Percentiles rank a stretch among this genome's conserved stretches.
phyloP scores from a whole-genome alignment of 2,329 filamentous ascomycete genomes.

The Penicillium sp. region DNA sequence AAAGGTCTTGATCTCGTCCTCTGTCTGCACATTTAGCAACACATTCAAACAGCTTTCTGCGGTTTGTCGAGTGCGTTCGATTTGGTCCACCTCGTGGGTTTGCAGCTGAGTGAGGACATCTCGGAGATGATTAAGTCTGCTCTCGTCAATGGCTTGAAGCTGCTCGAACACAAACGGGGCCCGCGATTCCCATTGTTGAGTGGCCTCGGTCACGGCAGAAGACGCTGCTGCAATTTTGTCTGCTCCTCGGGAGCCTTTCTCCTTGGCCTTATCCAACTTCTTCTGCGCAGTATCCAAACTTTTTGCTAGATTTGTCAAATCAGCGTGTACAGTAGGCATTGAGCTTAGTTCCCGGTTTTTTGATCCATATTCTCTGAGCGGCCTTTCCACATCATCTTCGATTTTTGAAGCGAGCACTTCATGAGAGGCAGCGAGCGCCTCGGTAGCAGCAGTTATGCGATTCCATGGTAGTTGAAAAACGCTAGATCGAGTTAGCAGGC shows the following conservation, averaged over 20 bases:
- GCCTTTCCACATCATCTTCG: slow-evolving; percentile 80
- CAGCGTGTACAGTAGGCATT: slow-evolving; percentile 76
- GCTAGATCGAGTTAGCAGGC: slow-evolving; percentile 45
- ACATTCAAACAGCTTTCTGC: slow-evolving; percentile 77
- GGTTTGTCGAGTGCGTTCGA: slow-evolving; percentile 69
- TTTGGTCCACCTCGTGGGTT: slow-evolving; percentile 85
- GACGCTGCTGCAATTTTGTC: slow-evolving; percentile 74
- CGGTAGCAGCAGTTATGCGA: slow-evolving; percentile 74
- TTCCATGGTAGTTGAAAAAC: slow-evolving; percentile 90
- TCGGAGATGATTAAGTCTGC: slow-evolving; percentile 79
- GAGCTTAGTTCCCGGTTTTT: slow-evolving; percentile 72
- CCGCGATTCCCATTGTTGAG: slow-evolving; percentile 85
- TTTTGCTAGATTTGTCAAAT: slow-evolving; percentile 74
- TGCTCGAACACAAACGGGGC: slow-evolving; percentile 93
- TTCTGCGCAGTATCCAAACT: slow-evolving; percentile 81
- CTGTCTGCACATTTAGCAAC: slow-evolving; percentile 80
- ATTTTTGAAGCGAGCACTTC: slow-evolving; percentile 74
- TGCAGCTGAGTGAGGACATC: slow-evolving; percentile 89
- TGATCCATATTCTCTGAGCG: slow-evolving; percentile 70
- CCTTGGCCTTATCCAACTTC: slow-evolving; percentile 76
- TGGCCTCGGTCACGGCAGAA: slow-evolving; percentile 70
- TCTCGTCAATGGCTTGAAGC: slow-evolving; percentile 86
- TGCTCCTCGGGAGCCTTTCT: slow-evolving; percentile 68
- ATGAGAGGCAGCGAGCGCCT: slow-evolving; percentile 79
- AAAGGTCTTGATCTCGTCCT: slow-evolving; percentile 69